Base-by-base conservation (phyloP, 2,329 filamentous ascomycete genomes). In the Diaporthe citri region DNA sequence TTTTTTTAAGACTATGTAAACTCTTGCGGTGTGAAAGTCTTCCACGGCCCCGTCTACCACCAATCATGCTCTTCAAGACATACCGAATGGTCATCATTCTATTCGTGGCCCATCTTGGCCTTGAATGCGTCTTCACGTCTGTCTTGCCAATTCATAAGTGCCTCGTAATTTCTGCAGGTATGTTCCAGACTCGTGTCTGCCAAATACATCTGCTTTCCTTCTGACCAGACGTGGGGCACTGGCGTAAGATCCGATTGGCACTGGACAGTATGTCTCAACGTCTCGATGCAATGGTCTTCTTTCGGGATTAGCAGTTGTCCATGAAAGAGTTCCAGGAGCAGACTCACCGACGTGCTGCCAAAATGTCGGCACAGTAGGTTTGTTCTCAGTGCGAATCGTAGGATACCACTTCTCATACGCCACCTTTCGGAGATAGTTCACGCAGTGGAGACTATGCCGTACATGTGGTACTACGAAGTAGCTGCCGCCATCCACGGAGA, bases 371-470 rank as follows among this genome's bases (percentile, higher is more conserved):
- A 55, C 51, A 17, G 51, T 55, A 25, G 51, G 51, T 28, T 55
- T 55, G 51, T 55, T 55, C 12, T 55, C 51, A 6, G 51, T 55
- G n/a, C 51, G 51, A 17, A 55, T 55, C 0, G 51, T 55, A 25
- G 51, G 51, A 55, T 55, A 55, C 51, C 51, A 55, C 51, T 55
- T 55, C 51, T 55, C 51, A 55, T 55, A 55, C 17, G 51, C 51
- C 51, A 55, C 51, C 25, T 55, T 55, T 7, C 51, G 51, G 9
- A 55, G 51, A 25, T 55, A 55, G 51, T 55, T 55, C n/a, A 55
- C n/a, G 13, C 51, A 55, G 2, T 55, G 51, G 13, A 55, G 51
- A 15, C 51, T 55, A 55, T 55, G 51, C 13, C 51, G 12, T 25
- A 55, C 51, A 7, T 55, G 51, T 3, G 51, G 51, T 15, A 55